Evolutionary conservation across 2,329 filamentous ascomycete genomes (phyloP).

Genomic region (Nigrospora oryzae): DNA sequence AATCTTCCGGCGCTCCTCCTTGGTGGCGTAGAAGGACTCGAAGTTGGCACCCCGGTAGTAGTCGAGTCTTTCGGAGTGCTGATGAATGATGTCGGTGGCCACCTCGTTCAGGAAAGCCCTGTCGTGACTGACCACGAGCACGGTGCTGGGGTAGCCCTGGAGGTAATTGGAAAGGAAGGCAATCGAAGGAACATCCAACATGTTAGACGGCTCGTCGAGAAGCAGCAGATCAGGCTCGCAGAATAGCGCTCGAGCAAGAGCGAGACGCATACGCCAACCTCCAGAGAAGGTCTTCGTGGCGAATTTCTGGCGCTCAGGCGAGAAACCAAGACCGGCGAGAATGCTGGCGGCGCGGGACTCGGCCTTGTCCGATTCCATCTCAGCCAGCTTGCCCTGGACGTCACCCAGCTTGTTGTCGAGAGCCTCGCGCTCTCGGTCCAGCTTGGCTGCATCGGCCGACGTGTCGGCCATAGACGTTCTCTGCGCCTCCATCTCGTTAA

Average conservation of each 20-base stretch:
- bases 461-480: conserved; percentile 80
- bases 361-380: conserved; percentile 99
- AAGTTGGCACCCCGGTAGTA: conserved; percentile 99
- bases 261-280: conserved; percentile 98
- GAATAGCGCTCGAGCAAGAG: conserved; percentile 88
- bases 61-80: conserved; percentile 92
- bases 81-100: conserved; percentile 97
- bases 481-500: conserved; percentile 70
- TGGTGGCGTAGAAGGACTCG: conserved; percentile 93
- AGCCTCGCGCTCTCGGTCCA: conserved; percentile 83
- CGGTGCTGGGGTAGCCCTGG: conserved; percentile 85
- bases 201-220: conserved; percentile 98
- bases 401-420: conserved; percentile 87
- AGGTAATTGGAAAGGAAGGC: conserved; percentile 96
- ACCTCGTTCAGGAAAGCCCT: conserved; percentile 98
- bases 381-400: conserved; percentile 81
- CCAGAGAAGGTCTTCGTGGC: conserved; percentile 97
- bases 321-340: conserved; percentile 93
- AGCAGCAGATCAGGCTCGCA: conserved; percentile 94
- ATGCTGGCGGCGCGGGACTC: conserved; percentile 94
- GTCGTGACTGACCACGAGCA: conserved; percentile 97
- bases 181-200: conserved; percentile 99
- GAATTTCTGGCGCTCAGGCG: conserved; percentile 80
- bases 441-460: conserved; percentile 73
- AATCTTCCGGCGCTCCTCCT: conserved; percentile 93